Evolutionary conservation across 495 filamentous ascomycete species (phyloP).

Genomic region (Penicillium coprophilum): DNA sequence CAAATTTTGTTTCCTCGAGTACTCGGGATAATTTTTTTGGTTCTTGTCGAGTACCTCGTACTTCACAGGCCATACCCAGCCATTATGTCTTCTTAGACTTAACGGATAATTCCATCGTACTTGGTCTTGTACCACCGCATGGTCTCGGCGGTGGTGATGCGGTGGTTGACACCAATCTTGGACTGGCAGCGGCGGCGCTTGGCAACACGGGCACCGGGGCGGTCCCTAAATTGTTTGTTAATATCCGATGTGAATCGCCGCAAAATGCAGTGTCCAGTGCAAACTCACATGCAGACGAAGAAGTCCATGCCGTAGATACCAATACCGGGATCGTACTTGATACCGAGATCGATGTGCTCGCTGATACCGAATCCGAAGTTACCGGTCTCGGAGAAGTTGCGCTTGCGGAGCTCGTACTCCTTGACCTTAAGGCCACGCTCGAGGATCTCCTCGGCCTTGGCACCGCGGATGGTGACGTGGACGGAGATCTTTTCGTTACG

Average conservation of each 20-base stretch:
- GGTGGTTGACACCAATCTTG: constrained; percentile 82
- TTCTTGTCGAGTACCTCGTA: constrained; percentile 44
- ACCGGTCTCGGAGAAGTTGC: constrained; percentile 98
- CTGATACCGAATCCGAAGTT: constrained; percentile 99
- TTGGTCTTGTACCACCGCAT: constrained; percentile 99
- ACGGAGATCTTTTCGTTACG: constrained; percentile 99
- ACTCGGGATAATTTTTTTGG: constrained; percentile 30
- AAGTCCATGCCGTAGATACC: constrained; percentile 99
- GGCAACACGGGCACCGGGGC: constrained; percentile 95
- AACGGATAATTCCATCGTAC: constrained; percentile 97
- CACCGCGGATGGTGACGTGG: constrained; percentile 98
- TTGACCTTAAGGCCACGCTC: constrained; percentile 99
- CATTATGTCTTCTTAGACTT: constrained; percentile 42
- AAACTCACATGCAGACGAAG: constrained; percentile 95
- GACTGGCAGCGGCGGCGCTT: constrained; percentile 88
- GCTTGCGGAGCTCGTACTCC: constrained; percentile 98
- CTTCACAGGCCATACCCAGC: constrained; percentile 34
- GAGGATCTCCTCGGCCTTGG: constrained; percentile 99
- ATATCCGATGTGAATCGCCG: not conserved
- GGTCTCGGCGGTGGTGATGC: constrained; percentile 89
- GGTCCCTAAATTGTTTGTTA: constrained; percentile 60
- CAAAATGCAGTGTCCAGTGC: not conserved
- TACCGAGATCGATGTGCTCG: constrained; percentile 99
- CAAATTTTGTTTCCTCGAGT: constrained; percentile 31
- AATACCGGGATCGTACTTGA: constrained; percentile 99